phyloP scores from a whole-genome alignment of 176 grass and related monocot species.

The Triticum aestivum region IWGSC_CS_RefSeq_v2.1 NC_057808.1:151475281-151475780 shows the following conservation, averaged over 20 bases:
- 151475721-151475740: conserved; percentile 91
- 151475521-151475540: conserved; percentile 97
- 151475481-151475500: background rate
- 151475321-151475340: background rate
- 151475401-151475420: background rate
- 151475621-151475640: background rate
- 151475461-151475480: background rate
- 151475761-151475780: conserved; percentile 94
- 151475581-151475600: conserved; percentile 10
- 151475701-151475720: conserved; percentile 90
- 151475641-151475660: conserved; percentile 20
- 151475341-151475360: background rate
- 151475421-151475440: background rate
- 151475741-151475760: conserved; percentile 98
- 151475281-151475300: background rate
- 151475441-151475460: background rate
- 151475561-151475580: conserved; percentile 65
- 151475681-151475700: conserved; percentile 98
- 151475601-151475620: background rate
- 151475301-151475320: background rate
- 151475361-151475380: background rate
- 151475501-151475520: conserved; percentile 94
- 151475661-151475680: background rate
- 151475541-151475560: conserved; percentile 97
- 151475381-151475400: background rate